Base-by-base conservation (phyloP, 352 stramenopile species). In the Stephanocyclus meneghinianus region DNA sequence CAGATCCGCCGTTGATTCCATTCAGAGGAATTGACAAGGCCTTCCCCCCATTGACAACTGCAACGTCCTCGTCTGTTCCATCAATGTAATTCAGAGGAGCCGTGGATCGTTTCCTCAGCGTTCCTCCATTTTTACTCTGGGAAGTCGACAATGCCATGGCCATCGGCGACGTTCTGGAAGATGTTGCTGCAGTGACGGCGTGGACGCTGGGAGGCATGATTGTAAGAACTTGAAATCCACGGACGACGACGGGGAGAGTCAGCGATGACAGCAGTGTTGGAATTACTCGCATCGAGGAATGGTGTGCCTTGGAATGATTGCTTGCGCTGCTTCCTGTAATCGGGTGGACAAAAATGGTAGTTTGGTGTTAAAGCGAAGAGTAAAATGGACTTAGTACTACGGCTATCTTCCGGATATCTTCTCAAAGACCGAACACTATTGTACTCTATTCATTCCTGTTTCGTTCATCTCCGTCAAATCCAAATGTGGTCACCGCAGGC, bases 231-330 rank as follows among this genome's bases (percentile, higher is more conserved):
- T 74, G 65, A 60, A 81, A 81, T 35, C 74, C 74, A 18, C n/a
- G 42, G 32, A 72, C 72, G 50, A 81, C 65, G 37, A 81, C 74
- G 37, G 65, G 74, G 59, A 75, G 35, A 64, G 40, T 61, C 57
- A 81, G 40, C 9, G 73, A 80, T 29, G 73, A 70, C 45, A 81
- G 15, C 15, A 81, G 74, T 56, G 74, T 73, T 69, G 61, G 21
- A 29, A 69, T 55, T 56, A 57, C 61, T 57, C 42, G 40, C 61
- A 69, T 69, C n/a, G 61, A 69, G 10, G 30, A 45, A 37, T 53
- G 5, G 45, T 53, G 35, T 40, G 35, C 2, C 35, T 40, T 0
- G 35, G 35, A 40, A 40, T 40, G 7, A 40, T 40, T 40, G 3
- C 4, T 40, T 40, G 35, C 7, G 35, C 7, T 40, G 35, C 35